Evolutionary conservation across 1,284 basidiomycete species (phyloP), one percentile per base, ranked within the genome.

Genomic region (Porodaedalea pini): DNA sequence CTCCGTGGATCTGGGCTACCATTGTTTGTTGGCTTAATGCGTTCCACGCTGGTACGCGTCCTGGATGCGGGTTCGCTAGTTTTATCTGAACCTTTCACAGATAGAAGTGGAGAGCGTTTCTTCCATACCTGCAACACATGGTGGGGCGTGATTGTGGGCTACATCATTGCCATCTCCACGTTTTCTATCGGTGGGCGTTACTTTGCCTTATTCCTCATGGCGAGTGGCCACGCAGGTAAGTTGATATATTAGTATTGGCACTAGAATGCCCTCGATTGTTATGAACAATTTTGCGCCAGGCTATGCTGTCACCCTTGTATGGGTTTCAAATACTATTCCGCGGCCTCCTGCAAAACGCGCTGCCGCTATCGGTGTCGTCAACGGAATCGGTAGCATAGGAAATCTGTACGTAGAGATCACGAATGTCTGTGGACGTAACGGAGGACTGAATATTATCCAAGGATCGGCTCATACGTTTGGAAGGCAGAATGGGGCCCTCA

Each of bases 271-370:
- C 5, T 43, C 17, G n/a, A 6, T 21, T 34, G 11, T 34, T 4
- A n/a, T n/a, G n/a, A n/a, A n/a, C n/a, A n/a, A n/a, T 17, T 29
- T 7, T 45, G 6, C 4, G 5, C 3, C 29, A 57, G 56, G 56
- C 2, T 81, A 80, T 65, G 78, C 83, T 1, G 73, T 86, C 62
- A 81, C 77, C 0, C 65, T 81, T 7, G 80, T 82, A 0, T 88
- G 86, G 83, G 80, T 83, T 4, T 78, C 82, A 0, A 85, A 83
- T 60, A 73, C 78, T 0, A 71, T 88, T 54, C 80, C 85, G 3
- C 75, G 85, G 5, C 86, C 85, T 27, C 85, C 85, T 25, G 79
- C 82, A 63, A 82, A 79, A 62, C 71, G 79, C 19, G 73, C 78
- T 4, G 77, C 72, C 0, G 76, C 77, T 0, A 78, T 81, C 34